phyloP scores from a whole-genome alignment of 495 filamentous ascomycete genomes.

The Cladorrhinum samala region DNA sequence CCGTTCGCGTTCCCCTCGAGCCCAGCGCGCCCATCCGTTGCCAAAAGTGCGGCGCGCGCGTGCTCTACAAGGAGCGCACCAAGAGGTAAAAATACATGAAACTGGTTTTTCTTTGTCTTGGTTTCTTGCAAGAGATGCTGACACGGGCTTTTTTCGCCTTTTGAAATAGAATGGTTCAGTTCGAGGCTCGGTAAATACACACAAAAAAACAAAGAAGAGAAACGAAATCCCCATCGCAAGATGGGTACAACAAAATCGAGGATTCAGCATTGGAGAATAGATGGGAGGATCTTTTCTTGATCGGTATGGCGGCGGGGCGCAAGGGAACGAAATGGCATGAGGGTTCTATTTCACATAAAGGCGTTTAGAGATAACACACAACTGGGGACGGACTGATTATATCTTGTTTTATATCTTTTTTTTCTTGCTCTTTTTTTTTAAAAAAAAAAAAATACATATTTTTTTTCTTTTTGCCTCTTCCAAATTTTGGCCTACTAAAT shows the following conservation, averaged over 20 bases:
- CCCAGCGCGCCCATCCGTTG: constrained; percentile 85
- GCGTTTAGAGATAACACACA: constrained; percentile 10
- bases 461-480: constrained; percentile 13
- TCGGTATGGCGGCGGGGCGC: not conserved
- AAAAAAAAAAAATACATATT: no score
- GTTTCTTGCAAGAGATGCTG: not conserved
- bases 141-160: not conserved
- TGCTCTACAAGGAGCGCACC: constrained; percentile 96
- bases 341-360: not conserved
- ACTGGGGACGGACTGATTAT: not conserved
- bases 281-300: not conserved
- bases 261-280: not conserved
- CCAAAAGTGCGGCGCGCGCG: constrained; percentile 91
- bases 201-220: not conserved
- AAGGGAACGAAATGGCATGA: not conserved
- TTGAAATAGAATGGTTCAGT: constrained; percentile 91
- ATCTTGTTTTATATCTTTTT: not conserved
- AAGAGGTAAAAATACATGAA: constrained; percentile 64
- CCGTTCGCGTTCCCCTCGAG: constrained; percentile 70
- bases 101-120: not conserved
- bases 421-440: no score
- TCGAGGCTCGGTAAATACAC: constrained; percentile 70
- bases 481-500: not conserved
- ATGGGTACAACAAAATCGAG: not conserved
- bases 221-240: not conserved